phyloP scores from a whole-genome alignment of 257 asterid species.

The Scutellaria galericulata region DNA sequence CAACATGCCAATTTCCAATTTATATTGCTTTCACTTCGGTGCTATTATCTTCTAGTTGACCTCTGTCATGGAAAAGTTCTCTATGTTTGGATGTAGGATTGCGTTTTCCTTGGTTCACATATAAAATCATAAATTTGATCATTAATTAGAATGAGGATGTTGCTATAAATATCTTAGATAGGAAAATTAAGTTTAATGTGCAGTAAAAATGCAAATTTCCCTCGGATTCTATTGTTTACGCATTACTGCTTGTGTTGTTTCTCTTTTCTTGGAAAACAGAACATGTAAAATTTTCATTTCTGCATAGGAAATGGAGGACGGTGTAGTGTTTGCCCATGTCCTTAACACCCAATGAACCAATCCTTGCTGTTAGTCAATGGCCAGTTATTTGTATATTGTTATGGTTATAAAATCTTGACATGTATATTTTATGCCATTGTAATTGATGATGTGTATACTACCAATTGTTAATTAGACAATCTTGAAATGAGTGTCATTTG shows the following conservation, averaged over 20 bases:
- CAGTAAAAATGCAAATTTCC: constrained; percentile 11
- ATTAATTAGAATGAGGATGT: constrained; percentile 8
- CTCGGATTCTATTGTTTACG: not conserved
- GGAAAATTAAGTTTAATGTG: constrained; percentile 19
- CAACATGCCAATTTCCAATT: constrained; percentile 15
- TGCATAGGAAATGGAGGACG: not conserved
- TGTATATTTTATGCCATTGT: constrained; percentile 14
- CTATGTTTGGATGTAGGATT: constrained; percentile 15
- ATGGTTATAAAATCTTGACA: constrained; percentile 16
- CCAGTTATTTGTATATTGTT: not conserved
- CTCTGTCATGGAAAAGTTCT: not conserved
- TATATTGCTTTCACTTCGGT: constrained; percentile 1
- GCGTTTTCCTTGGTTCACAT: constrained; percentile 16
- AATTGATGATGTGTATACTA: constrained; percentile 11
- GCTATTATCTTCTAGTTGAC: constrained; percentile 1
- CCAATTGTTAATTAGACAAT: constrained; percentile 1
- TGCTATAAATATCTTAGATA: not conserved
- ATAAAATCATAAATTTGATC: not conserved
- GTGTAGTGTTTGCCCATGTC: not conserved
- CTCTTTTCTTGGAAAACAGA: not conserved
- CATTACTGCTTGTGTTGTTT: not conserved
- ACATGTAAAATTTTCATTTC: not conserved
- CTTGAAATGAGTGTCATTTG: constrained; percentile 20
- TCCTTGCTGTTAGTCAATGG: not conserved
- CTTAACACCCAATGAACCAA: constrained; percentile 5